Base-by-base conservation (phyloP, 2,329 filamentous ascomycete species). In the Nigrospora osmanthi region DNA sequence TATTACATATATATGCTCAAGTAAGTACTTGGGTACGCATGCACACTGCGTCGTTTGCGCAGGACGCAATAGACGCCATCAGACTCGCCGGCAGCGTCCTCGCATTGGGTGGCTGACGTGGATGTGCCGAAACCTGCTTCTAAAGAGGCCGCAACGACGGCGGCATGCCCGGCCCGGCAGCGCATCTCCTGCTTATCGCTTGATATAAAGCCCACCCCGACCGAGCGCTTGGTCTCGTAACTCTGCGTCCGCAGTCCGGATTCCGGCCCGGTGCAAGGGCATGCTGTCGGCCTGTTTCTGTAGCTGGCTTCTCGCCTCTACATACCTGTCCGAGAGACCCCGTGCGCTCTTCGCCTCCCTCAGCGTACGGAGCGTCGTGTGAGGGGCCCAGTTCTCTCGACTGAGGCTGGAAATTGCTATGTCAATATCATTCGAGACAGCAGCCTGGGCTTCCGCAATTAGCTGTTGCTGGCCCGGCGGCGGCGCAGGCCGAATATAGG, bases 231-330 rank as follows among this genome's bases (percentile, higher is more conserved):
- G 66, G 51, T 84, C 78, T 50, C 68, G 68, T 55, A 71, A 56
- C 28, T 65, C 61, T 10, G 65, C 69, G 2, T 65, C 61, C 12
- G 71, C 64, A 10, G 72, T 77, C 42, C 82, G 68, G 37, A 86
- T 68, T 0, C 81, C 82, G 3, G 74, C 66, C 53, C 67, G 66
- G 56, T 84, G 78, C 38, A 82, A 53, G 3, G 81, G 81, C 4
- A 84, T 65, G 44, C 69, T 68, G 48, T 83, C 80, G 7, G 83
- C 66, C 35, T 70, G 66, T 47, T 68, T 71, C 60, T 82, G 76
- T 3, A 77, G 67, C 16, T 61, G 67, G 14, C 69, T 65, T 19
- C 76, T 67, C 2, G 69, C 63, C 42, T 72, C 72, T 1, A 72
- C 66, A 49, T 76, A 68, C 14, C 68, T 64, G 35, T 76, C 72